Evolutionary conservation across 225 moss, liverwort and hornwort species (phyloP), one percentile per base, ranked within the genome.

Genomic region (Anthoceros angustus): DNA sequence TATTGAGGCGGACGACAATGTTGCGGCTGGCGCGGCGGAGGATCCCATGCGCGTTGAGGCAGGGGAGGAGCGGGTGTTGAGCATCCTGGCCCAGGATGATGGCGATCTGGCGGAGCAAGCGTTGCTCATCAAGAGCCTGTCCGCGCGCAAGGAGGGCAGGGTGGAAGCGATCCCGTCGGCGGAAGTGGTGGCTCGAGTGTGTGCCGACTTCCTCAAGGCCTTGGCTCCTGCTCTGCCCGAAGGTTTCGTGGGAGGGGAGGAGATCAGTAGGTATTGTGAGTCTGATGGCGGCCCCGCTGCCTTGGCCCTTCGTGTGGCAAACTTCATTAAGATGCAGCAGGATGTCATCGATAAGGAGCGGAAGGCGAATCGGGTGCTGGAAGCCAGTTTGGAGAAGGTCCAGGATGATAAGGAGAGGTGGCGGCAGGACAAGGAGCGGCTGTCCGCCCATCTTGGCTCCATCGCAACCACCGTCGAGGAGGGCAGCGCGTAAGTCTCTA

Each of bases 401-500:
- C 55, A 55, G n/a, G 5, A 20, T 23, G 55, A 55, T 7, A 55
- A 55, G 55, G 55, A 55, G 14, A 9, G 55, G n/a, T 15, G 18
- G 8, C 55, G 23, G 55, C 55, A 8, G 55, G 55, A 55, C 18
- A 55, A 55, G 55, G 55, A 55, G 23, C 18, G n/a, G 55, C 55
- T 55, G 18, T 55, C n/a, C 23, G 55, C 55, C 0, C 55, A 55
- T 23, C 4, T 55, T 18, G 23, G 55, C 55, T 55, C 55, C 14
- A 55, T 55, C 0, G 55, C 55, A 55, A 55, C 55, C 55, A 55
- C 55, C 18, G 55, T 55, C 16, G 55, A 55, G 14, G 55, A 55
- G 55, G 55, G 55, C n/a, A 55, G 55, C 55, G 23, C 55, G 55
- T 55, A 55, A 55, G 55, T 55, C 23, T 15, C 55, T 55, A 18